Conservation (phyloP, 208 protist species). For the Phytomonas francai region DNA sequence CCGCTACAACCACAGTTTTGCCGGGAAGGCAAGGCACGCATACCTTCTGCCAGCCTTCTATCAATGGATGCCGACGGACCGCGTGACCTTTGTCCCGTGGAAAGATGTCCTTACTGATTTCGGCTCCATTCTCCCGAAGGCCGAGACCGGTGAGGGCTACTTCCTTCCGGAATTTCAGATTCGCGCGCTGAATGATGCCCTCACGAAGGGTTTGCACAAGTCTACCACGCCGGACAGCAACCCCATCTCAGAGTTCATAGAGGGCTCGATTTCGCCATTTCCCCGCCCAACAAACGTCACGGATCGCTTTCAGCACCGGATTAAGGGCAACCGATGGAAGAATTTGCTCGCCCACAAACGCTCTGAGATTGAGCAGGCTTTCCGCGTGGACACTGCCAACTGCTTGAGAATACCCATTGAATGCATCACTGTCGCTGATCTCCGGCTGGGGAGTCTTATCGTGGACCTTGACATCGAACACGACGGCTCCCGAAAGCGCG, state of each 20-base stretch:
- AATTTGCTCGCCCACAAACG: conserved; percentile 53
- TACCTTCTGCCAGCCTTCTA: conserved; percentile 73
- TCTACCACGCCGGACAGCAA: conserved; percentile 11
- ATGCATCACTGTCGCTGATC: conserved; percentile 41
- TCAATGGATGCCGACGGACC: conserved; percentile 62
- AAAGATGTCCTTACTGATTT: conserved; percentile 63
- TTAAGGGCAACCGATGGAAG: conserved; percentile 59
- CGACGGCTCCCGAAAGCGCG: conserved; percentile 26
- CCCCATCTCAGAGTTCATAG: too few relatives aligned
- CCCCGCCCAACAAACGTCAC: background rate
- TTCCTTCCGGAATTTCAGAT: conserved; percentile 55
- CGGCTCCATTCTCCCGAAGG: conserved; percentile 12
- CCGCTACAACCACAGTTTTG: conserved; percentile 68
- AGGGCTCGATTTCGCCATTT: background rate
- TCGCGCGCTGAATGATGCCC: conserved; percentile 39
- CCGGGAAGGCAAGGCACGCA: conserved; percentile 51
- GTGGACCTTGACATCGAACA: conserved; percentile 48
- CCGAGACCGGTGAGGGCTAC: conserved; percentile 36
- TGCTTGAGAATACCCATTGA: conserved; percentile 34
- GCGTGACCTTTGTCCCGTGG: conserved; percentile 62
- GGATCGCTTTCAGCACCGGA: conserved; percentile 24
- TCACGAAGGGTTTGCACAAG: conserved; percentile 28
- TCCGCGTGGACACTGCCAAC: conserved; percentile 56
- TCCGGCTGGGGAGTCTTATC: conserved; percentile 37
- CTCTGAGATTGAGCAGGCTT: conserved; percentile 44